Evolutionary conservation across 2,329 filamentous ascomycete genomes (phyloP).

Genomic region (Apiospora sp.): DNA sequence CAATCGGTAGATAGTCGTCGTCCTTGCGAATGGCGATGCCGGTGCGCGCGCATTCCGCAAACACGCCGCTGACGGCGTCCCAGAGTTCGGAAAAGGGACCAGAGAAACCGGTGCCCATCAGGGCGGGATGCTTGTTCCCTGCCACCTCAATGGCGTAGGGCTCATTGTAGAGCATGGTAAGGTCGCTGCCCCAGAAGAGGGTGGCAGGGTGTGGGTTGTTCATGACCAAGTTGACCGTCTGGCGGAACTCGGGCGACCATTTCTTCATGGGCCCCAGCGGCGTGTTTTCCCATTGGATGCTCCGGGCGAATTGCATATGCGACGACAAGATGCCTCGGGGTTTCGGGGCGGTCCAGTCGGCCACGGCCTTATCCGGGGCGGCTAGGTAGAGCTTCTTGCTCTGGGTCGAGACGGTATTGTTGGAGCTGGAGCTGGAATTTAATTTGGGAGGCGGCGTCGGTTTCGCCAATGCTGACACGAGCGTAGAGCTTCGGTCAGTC

Average conservation of each 20-base stretch:
- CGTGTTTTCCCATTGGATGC: conserved; percentile 52
- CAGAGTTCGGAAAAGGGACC: conserved; percentile 64
- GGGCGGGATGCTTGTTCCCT: conserved; percentile 43
- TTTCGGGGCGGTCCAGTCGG: conserved; percentile 44
- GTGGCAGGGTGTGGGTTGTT: conserved; percentile 53
- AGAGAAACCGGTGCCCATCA: conserved; percentile 61
- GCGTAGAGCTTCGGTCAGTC: conserved; percentile 23
- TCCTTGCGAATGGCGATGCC: conserved; percentile 45
- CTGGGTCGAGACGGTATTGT: conserved; percentile 39
- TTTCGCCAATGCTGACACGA: not conserved
- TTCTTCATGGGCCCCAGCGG: conserved; percentile 51
- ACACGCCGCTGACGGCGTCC: conserved; percentile 42
- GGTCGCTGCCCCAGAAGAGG: conserved; percentile 68
- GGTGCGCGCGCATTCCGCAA: conserved; percentile 47
- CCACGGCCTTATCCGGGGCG: conserved; percentile 44
- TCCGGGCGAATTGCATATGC: conserved; percentile 41
- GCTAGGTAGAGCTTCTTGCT: conserved; percentile 41
- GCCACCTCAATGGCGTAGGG: conserved; percentile 63
- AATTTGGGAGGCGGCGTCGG: not conserved
- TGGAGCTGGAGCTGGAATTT: conserved; percentile 35
- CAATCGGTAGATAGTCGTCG: conserved; percentile 43
- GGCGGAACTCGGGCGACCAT: conserved; percentile 55
- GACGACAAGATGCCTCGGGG: conserved; percentile 42
- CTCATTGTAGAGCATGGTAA: conserved; percentile 71
- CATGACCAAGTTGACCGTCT: conserved; percentile 48